Conservation (phyloP, 2,329 filamentous ascomycete genomes). For the Aspergillus alliaceus region DNA sequence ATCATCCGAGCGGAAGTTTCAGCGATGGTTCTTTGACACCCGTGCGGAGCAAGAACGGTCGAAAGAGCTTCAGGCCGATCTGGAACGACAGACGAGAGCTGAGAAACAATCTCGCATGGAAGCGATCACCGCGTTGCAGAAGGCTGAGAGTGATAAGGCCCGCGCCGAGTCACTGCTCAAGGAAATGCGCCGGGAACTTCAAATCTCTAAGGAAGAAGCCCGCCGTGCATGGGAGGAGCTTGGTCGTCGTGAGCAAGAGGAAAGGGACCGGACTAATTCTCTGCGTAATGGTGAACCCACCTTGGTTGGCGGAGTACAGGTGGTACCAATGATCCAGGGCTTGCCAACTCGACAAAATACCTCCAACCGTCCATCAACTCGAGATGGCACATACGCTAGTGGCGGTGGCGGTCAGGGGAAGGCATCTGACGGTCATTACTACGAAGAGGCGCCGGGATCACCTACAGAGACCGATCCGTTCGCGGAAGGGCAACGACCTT, state of each 20-base stretch:
- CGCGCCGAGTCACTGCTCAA: constrained; percentile 74
- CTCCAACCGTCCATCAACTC: constrained; percentile 47
- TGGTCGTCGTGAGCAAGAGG: constrained; percentile 87
- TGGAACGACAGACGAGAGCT: constrained; percentile 72
- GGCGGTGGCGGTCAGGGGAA: constrained; percentile 34
- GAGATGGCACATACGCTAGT: constrained; percentile 46
- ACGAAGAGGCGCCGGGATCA: constrained; percentile 50
- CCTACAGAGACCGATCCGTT: constrained; percentile 65
- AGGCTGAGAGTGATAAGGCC: constrained; percentile 66
- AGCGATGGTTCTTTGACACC: constrained; percentile 98
- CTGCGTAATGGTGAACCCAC: constrained; percentile 85
- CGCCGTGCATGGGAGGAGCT: constrained; percentile 96
- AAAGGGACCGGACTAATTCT: constrained; percentile 82
- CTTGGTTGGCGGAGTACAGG: constrained; percentile 87
- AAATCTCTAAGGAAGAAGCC: constrained; percentile 95
- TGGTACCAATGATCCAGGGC: constrained; percentile 85
- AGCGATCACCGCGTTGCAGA: constrained; percentile 64
- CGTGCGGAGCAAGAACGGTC: constrained; percentile 81
- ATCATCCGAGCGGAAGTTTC: constrained; percentile 95
- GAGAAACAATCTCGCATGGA: constrained; percentile 72
- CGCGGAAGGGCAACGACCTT: constrained; percentile 45
- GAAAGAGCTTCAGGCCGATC: constrained; percentile 76
- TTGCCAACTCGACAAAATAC: constrained; percentile 58
- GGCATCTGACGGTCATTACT: constrained; percentile 48
- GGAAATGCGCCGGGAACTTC: constrained; percentile 89